phyloP scores from a whole-genome alignment of 768 basidiomycete genomes.

The Hortiboletus campestris region DNA sequence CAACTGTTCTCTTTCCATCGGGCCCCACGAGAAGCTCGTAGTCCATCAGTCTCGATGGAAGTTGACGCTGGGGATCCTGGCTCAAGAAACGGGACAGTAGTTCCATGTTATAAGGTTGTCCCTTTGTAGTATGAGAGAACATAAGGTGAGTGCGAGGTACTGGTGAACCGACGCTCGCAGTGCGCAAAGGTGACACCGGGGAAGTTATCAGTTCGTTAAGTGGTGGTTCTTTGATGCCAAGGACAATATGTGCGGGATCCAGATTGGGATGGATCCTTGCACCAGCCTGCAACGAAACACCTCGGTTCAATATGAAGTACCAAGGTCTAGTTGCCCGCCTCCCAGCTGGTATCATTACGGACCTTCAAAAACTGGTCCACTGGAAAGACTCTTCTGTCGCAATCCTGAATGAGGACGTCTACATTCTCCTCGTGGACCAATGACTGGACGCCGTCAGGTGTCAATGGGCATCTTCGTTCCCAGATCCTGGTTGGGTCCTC shows the following conservation, averaged over 20 bases:
- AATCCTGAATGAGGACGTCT: constrained; percentile 71
- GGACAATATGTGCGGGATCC: constrained; percentile 63
- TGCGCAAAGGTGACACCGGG: constrained; percentile 33
- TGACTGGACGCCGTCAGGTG: constrained; percentile 66
- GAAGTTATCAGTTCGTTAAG: constrained; percentile 55
- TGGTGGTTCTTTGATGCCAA: constrained; percentile 90
- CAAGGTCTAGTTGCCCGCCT: background rate
- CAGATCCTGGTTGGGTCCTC: constrained; percentile 82
- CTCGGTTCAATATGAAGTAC: background rate
- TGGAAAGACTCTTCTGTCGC: constrained; percentile 71
- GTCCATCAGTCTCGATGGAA: constrained; percentile 65
- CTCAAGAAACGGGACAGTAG: constrained; percentile 65
- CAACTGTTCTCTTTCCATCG: constrained; percentile 74
- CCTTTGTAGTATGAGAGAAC: constrained; percentile 92
- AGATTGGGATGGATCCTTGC: constrained; percentile 62
- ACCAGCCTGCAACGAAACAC: constrained; percentile 59
- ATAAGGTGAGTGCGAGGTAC: constrained; percentile 73
- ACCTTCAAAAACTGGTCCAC: constrained; percentile 67
- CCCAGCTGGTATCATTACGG: background rate
- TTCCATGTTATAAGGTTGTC: constrained; percentile 82
- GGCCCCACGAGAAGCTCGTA: constrained; percentile 74
- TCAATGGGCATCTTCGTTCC: constrained; percentile 84
- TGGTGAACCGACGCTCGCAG: constrained; percentile 13
- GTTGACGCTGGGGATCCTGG: constrained; percentile 16
- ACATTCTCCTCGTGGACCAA: constrained; percentile 57